A percentile compares a stretch with the other conserved stretches of the same genome.
These are phyloP conservation scores for Botrytis elliptica DNA, from an alignment of 2,329 filamentous ascomycete species.

Conservation along the genomic window DNA sequence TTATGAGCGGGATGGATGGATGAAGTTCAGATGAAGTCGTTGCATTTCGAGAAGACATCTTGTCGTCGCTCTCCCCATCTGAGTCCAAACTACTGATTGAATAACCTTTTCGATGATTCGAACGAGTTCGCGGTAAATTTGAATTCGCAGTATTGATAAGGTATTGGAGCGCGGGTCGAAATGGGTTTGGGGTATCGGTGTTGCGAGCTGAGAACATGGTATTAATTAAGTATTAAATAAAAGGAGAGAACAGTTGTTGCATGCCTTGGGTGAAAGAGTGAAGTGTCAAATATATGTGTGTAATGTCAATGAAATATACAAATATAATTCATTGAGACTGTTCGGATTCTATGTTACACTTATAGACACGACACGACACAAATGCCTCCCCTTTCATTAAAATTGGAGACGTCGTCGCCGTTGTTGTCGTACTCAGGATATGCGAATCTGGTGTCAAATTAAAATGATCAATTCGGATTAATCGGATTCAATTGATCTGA, in stretches of 20 bases:
- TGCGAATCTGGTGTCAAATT: constrained; percentile 1
- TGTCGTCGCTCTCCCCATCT: constrained; percentile 28
- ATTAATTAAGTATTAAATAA: constrained; percentile 10
- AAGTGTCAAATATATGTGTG: background rate
- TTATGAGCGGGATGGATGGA: constrained; percentile 45
- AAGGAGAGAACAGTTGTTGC: constrained; percentile 9
- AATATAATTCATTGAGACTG: background rate
- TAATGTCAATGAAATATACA: background rate
- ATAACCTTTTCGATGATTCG: constrained; percentile 29
- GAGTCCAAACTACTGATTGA: constrained; percentile 35
- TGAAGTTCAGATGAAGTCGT: constrained; percentile 29
- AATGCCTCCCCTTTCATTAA: background rate
- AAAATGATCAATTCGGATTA: background rate
- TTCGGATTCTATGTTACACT: background rate
- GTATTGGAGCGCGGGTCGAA: constrained; percentile 43
- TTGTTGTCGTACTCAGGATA: background rate
- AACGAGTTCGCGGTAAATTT: constrained; percentile 24
- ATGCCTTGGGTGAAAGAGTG: constrained; percentile 16
- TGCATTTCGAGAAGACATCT: constrained; percentile 32
- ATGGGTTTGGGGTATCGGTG: constrained; percentile 38
- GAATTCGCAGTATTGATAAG: constrained; percentile 33
- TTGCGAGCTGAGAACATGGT: constrained; percentile 36
- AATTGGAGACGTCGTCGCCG: background rate
- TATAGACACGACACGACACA: background rate
- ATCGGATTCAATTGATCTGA: background rate